Evolutionary conservation across 2,329 filamentous ascomycete genomes (phyloP).

Genomic region (Emmonsiellopsis sp.): DNA sequence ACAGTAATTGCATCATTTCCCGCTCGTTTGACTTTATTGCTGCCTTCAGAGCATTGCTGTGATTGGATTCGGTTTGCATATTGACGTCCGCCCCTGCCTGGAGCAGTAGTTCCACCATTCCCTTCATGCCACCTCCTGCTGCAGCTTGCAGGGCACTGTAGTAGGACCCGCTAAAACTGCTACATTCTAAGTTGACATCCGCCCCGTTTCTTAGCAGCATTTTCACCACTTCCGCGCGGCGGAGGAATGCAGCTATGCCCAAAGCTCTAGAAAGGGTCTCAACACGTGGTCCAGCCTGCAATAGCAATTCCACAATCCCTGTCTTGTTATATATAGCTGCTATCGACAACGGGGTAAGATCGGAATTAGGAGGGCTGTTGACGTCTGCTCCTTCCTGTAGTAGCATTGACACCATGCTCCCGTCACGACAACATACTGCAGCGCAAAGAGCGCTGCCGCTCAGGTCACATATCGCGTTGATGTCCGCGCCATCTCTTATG

Average conservation of each 20-base stretch:
- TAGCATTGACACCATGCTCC: too few relatives aligned
- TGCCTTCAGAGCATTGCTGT: not conserved
- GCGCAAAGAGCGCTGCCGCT: not conserved
- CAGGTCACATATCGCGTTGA: not conserved
- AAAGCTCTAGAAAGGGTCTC: not conserved
- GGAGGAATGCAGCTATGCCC: not conserved
- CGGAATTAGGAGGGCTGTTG: too few relatives aligned
- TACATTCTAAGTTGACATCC: not conserved
- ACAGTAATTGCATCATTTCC: not conserved
- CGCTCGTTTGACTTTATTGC: not conserved
- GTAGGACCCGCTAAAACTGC: not conserved
- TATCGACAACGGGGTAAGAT: too few relatives aligned
- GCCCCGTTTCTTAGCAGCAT: constrained; percentile 2
- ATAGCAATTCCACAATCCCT: not conserved
- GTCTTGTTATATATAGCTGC: rapidly evolving
- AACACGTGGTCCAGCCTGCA: not conserved
- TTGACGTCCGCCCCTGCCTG: not conserved
- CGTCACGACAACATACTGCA: too few relatives aligned
- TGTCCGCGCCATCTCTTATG: not conserved
- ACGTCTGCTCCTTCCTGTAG: too few relatives aligned
- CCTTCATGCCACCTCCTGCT: not conserved
- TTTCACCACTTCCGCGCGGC: not conserved
- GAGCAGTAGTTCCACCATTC: constrained; percentile 3
- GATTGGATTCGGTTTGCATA: not conserved
- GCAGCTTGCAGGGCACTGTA: not conserved